These are phyloP conservation scores for Euphorbia celastroides DNA, from an alignment of 441 rosid genomes.

Conservation along the genomic window DNA sequence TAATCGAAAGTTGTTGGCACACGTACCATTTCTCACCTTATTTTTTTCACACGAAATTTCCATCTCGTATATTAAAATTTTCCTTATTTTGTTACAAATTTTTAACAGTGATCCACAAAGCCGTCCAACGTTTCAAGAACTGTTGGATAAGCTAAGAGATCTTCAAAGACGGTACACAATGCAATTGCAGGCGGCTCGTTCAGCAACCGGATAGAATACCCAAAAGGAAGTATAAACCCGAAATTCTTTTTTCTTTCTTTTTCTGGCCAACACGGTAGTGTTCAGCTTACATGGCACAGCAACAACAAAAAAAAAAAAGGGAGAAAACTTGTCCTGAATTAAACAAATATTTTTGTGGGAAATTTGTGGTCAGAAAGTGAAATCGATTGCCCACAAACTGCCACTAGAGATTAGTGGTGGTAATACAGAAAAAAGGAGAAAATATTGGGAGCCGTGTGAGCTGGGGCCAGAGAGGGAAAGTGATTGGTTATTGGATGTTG, in stretches of 20 bases:
- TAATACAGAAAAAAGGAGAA: neutral
- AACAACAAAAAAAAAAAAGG: neutral
- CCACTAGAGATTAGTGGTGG: neutral
- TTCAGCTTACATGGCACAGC: constrained; percentile 11
- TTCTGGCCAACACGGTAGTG: constrained; percentile 4
- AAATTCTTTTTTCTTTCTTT: neutral
- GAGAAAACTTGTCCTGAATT: neutral
- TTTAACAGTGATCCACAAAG: constrained; percentile 55
- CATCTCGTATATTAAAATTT: neutral
- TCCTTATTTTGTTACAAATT: constrained; percentile 15
- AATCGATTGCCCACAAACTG: constrained; percentile 12
- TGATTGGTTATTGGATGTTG: constrained; percentile 24
- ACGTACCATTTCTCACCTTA: constrained; percentile 37
- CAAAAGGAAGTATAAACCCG: constrained; percentile 35
- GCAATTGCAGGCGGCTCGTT: constrained; percentile 72
- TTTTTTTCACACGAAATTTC: too few species aligned
- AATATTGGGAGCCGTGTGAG: neutral
- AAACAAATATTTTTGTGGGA: constrained; percentile 1
- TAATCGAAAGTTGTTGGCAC: constrained; percentile 90
- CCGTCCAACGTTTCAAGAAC: constrained; percentile 84
- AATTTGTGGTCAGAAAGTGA: constrained; percentile 12
- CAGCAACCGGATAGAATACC: constrained; percentile 38
- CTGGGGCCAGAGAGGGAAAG: neutral
- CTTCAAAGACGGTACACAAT: constrained; percentile 56
- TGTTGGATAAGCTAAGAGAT: constrained; percentile 76